Conservation (phyloP, 139 green algal genomes). For the Chlorella sp. region DNA sequence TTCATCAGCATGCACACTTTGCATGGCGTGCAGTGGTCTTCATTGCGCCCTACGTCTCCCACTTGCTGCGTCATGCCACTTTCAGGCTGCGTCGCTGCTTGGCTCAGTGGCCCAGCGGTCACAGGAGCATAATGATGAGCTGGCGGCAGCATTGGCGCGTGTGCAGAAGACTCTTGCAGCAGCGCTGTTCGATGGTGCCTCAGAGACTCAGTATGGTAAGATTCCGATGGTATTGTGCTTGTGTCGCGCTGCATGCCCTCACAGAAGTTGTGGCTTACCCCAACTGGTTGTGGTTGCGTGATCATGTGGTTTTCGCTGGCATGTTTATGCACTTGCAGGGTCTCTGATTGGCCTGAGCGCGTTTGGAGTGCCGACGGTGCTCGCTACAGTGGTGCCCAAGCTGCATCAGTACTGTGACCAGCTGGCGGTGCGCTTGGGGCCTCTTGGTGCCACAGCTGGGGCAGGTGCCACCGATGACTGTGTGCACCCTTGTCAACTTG, state of each 20-base stretch:
- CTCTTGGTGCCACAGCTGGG: background rate
- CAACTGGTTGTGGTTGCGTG: no score
- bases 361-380: background rate
- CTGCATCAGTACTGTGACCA: background rate
- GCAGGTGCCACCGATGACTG: no score
- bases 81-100: slow-evolving; percentile 3
- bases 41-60: background rate
- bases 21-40: background rate
- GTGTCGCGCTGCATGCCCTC: no score
- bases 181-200: background rate
- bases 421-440: background rate
- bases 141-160: background rate
- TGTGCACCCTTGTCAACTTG: no score
- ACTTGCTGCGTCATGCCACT: background rate
- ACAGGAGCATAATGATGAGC: background rate
- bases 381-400: background rate
- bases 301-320: background rate
- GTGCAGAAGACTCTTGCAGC: background rate
- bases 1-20: background rate
- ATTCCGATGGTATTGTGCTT: no score
- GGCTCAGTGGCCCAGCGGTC: background rate
- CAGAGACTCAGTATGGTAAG: background rate
- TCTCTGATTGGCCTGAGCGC: slow-evolving; percentile 2
- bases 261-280: no score
- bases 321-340: background rate